Evolutionary conservation across 129 eudicot genomes (phyloP).

Genomic region (Chrysanthemum lavandulifolium): DNA sequence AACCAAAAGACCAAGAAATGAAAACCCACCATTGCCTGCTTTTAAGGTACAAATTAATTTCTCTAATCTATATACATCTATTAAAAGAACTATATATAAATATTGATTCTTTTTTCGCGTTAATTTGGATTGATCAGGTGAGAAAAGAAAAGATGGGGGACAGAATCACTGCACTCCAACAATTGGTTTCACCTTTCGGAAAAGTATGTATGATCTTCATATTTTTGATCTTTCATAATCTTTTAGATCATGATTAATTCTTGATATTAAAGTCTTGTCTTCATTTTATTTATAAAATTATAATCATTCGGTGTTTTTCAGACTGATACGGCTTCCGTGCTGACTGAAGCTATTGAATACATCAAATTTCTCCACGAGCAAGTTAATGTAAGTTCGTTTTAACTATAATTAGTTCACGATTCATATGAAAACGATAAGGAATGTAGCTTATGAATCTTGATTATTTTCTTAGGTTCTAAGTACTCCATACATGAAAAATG

Average conservation of each 20-base stretch:
- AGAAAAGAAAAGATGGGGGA: constrained; percentile 99
- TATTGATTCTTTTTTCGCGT: constrained; percentile 13
- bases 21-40: constrained; percentile 87
- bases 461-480: constrained; percentile 60
- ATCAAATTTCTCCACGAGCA: constrained; percentile 95
- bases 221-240: not conserved
- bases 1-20: constrained; percentile 79
- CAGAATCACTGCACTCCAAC: constrained; percentile 99
- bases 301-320: constrained; percentile 29
- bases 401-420: not conserved
- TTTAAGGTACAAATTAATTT: constrained; percentile 62
- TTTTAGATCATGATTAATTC: constrained; percentile 28
- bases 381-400: constrained; percentile 70
- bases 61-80: constrained; percentile 18
- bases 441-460: constrained; percentile 20
- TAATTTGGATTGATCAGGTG: constrained; percentile 58
- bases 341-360: constrained; percentile 89
- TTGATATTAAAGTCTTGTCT: constrained; percentile 27
- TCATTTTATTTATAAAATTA: constrained; percentile 12
- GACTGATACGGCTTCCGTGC: constrained; percentile 99
- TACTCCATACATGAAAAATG: constrained; percentile 89
- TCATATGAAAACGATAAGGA: not conserved
- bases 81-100: no score
- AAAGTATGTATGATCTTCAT: constrained; percentile 61
- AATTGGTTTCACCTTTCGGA: constrained; percentile 99